Base-by-base conservation (phyloP, 495 filamentous ascomycete genomes). In the Neurospora sp. region DNA sequence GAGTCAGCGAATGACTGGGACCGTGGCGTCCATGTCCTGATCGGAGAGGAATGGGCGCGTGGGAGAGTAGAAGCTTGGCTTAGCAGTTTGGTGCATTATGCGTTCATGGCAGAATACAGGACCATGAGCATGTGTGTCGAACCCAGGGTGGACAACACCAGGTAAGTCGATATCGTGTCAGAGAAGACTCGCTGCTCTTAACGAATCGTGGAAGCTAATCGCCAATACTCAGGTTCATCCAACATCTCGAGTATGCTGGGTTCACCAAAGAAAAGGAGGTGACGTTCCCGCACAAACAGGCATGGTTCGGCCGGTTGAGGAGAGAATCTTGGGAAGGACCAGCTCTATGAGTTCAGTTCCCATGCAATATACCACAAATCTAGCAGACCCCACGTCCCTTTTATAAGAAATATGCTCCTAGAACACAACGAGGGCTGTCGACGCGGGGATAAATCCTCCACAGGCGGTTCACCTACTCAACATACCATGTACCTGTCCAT, bases 1-100 rank as follows among this genome's bases (percentile, higher is more conserved):
- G 82, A 82, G 40, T 83, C 83, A 5, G 88, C 90, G 2, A 88
- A 88, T 34, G 90, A 96, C 77, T 98, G 92, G 80, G 96, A 98
- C 78, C 86, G 96, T 13, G 96, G 96, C 0, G 83, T 97, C 43
- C 96, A 98, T 80, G 88, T 93, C 24, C 83, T 99, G 36, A 88
- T 99, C 24, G 96, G 96, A 7, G 96, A 99, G 82, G 91, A 97
- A 78, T 95, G 96, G 83, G 97, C 93, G 71, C 85, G 95, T 43
- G 96, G 96, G 0, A 85, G 92, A 11, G 91, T 97, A 5, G 87
- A 85, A 70, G 81, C 89, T 38, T 99, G 96, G 96, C 81, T 97
- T 74, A 93, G 89, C 74, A 90, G 93, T 42, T 78, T 98, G 79
- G 91, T 94, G 71, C 96, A 98, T 79, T 92, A 91, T 83, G 90